Percentiles rank a stretch among this genome's conserved stretches.
phyloP scores from a whole-genome alignment of 2,329 filamentous ascomycete species.

The Colletotrichum salicis region DNA sequence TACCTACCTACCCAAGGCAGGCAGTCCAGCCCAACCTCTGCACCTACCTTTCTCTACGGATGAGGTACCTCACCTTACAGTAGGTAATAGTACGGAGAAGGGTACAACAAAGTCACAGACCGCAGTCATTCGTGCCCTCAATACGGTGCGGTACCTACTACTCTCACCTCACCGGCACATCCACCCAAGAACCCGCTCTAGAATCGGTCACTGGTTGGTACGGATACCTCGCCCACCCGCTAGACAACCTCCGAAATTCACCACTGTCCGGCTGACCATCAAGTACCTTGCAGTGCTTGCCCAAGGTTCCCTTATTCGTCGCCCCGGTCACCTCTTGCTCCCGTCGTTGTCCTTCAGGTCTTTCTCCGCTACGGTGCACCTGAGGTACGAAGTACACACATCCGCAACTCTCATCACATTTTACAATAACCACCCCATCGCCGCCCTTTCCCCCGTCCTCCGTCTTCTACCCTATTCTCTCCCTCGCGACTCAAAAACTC shows the following conservation, averaged over 20 bases:
- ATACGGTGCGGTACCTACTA: slow-evolving; percentile 9
- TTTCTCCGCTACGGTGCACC: background rate
- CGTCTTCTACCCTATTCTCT: background rate
- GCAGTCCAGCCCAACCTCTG: slow-evolving; percentile 25
- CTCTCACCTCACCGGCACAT: slow-evolving; percentile 3
- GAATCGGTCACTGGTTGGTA: slow-evolving; percentile 19
- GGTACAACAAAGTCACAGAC: too few relatives aligned
- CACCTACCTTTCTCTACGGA: background rate
- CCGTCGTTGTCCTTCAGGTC: background rate
- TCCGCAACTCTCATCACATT: slow-evolving; percentile 18
- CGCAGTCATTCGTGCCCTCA: background rate
- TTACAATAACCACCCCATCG: slow-evolving; percentile 25
- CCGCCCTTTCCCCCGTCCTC: background rate
- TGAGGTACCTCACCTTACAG: too few relatives aligned
- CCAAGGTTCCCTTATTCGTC: slow-evolving; percentile 16
- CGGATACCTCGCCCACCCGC: slow-evolving; percentile 12
- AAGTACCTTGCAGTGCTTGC: slow-evolving; percentile 1
- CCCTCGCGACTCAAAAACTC: background rate
- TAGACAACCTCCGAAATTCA: slow-evolving; percentile 29
- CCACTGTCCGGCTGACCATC: slow-evolving; percentile 32
- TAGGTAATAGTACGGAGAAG: too few relatives aligned
- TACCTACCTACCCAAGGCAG: background rate
- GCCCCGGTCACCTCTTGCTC: slow-evolving; percentile 13
- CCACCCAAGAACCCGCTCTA: slow-evolving; percentile 22
- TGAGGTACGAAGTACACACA: slow-evolving; percentile 5